Base-by-base conservation (phyloP, 148 eudicot species). In the Amaranthus cruentus region DNA sequence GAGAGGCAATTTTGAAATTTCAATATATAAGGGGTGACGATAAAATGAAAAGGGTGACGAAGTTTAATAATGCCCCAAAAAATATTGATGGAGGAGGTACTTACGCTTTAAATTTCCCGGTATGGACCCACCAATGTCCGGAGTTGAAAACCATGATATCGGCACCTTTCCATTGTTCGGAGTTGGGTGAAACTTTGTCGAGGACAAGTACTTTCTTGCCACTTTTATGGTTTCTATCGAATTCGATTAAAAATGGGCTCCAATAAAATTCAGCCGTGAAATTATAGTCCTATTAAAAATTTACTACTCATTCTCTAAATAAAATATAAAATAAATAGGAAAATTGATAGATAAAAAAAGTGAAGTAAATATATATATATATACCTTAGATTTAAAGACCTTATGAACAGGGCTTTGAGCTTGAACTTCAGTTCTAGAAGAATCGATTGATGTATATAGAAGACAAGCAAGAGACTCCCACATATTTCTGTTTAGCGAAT, bases 111-210 rank as follows among this genome's bases (percentile, higher is more conserved):
- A 77, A 38, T 50, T 79, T 84, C 12, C 77, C 75, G 12, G 6
- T 58, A 47, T 84, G 87, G 9, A 62, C 66, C 87, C 87, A 87
- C 90, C 90, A 87, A 69, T 87, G 83, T 3, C 90, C 90, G 7
- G 85, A 75, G 64, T 87, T 87, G 67, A 82, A 87, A 12, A 87
- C 54, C 86, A 87, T 78, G 49, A 87, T 55, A 38, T 84, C 84
- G 6, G 90, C 87, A 9, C 83, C 84, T 67, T 9, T 54, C 90
- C 90, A 87, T 21, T 28, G n/a, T 7, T 76, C 13, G 4, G 84
- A 69, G 6, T 76, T 54, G 11, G 70, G 38, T 0, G 66, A 59
- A 57, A 87, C 58, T 44, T 82, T 57, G 21, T 84, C 87, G 7
- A 87, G 81, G 49, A 58, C 60, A 3, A 87, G 62, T 44, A 76